Conservation (phyloP, 169 alveolate genomes). For the Cryptosporidium ubiquitum region DNA sequence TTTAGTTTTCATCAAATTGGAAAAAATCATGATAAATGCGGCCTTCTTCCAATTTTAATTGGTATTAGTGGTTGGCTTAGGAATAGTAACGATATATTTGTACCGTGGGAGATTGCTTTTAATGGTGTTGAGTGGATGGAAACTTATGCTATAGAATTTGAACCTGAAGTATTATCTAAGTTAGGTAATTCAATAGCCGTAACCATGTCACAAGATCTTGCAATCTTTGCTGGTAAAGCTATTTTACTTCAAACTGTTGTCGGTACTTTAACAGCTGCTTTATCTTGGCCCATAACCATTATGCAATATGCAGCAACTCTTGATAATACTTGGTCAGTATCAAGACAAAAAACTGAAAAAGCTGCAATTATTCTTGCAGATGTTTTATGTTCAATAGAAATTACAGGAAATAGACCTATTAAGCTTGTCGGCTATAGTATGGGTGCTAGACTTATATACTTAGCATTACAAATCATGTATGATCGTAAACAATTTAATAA, state of each 20-base stretch:
- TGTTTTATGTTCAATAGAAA: slow-evolving; percentile 78
- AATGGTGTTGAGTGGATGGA: slow-evolving; percentile 74
- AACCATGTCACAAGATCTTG: slow-evolving; percentile 74
- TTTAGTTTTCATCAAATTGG: slow-evolving; percentile 44
- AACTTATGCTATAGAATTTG: slow-evolving; percentile 54
- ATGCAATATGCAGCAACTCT: slow-evolving; percentile 88
- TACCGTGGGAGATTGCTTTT: slow-evolving; percentile 56
- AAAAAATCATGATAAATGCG: slow-evolving; percentile 11
- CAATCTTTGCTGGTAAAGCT: slow-evolving; percentile 73
- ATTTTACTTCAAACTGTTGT: slow-evolving; percentile 62
- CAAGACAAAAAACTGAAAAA: slow-evolving; percentile 87
- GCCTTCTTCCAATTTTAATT: slow-evolving; percentile 54
- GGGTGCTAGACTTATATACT: slow-evolving; percentile 91
- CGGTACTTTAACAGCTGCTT: slow-evolving; percentile 58
- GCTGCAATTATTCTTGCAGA: slow-evolving; percentile 90
- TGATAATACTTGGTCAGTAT: slow-evolving; percentile 89
- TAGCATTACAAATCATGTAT: slow-evolving; percentile 86
- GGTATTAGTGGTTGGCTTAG: slow-evolving; percentile 73
- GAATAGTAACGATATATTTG: slow-evolving; percentile 26
- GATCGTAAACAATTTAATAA: slow-evolving; percentile 78
- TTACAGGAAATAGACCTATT: slow-evolving; percentile 91
- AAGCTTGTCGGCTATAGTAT: slow-evolving; percentile 90
- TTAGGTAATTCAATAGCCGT: slow-evolving; percentile 45
- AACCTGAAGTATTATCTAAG: slow-evolving; percentile 54
- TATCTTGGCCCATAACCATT: slow-evolving; percentile 89